Percentiles rank a stretch among this genome's conserved stretches.
Evolutionary conservation across 352 stramenopile genomes (phyloP).

Genomic region (Pythium graminicola): DNA sequence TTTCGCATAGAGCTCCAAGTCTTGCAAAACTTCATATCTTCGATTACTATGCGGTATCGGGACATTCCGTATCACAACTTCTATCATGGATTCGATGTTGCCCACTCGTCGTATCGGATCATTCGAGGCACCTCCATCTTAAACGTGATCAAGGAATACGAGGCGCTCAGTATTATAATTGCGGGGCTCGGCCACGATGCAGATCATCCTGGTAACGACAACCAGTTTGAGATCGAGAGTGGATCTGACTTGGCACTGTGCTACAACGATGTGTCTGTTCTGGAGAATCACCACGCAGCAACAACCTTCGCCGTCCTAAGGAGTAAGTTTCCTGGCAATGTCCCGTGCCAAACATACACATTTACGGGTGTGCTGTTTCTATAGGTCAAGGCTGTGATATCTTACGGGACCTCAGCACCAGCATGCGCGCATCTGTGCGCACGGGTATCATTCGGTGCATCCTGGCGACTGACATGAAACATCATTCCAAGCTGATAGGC

Average conservation of each 20-base stretch:
- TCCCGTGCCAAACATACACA: background rate
- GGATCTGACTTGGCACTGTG: conserved; percentile 67
- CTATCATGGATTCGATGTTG: conserved; percentile 80
- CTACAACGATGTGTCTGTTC: conserved; percentile 88
- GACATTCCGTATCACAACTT: conserved; percentile 83
- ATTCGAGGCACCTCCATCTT: conserved; percentile 46
- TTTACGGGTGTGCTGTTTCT: background rate
- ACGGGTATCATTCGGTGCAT: conserved; percentile 71
- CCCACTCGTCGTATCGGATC: conserved; percentile 54
- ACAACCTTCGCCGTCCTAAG: conserved; percentile 62
- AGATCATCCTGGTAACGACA: conserved; percentile 86
- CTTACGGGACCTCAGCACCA: conserved; percentile 43
- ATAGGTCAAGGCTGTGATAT: conserved; percentile 43
- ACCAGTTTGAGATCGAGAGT: conserved; percentile 85
- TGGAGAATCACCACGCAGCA: conserved; percentile 85
- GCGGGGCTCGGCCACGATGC: conserved; percentile 80
- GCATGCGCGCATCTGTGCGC: conserved; percentile 36
- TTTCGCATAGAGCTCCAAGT: conserved; percentile 53
- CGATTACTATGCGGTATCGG: conserved; percentile 51
- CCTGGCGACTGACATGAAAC: conserved; percentile 77
- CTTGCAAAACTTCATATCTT: conserved; percentile 49
- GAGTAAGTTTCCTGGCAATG: conserved; percentile 11
- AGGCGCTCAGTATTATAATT: conserved; percentile 74
- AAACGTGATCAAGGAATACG: conserved; percentile 62
- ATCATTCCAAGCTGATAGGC: conserved; percentile 63